Conservation (phyloP, 805 yeast genomes). For the Schwanniomyces yamadae region DNA sequence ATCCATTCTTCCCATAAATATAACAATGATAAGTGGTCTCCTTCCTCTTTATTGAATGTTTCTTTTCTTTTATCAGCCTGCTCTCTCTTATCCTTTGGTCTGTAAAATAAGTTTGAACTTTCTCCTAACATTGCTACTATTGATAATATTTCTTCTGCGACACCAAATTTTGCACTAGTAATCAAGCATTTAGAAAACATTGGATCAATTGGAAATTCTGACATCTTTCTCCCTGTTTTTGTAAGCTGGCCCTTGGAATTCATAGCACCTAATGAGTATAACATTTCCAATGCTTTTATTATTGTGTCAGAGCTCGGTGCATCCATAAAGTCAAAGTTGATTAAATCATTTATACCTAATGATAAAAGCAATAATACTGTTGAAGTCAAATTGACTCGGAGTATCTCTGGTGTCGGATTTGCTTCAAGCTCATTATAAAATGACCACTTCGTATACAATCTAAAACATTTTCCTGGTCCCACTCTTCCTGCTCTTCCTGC, state of each 20-base stretch:
- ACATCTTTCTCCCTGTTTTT: slow-evolving; percentile 76
- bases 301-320: slow-evolving; percentile 76
- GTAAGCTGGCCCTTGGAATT: slow-evolving; percentile 80
- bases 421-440: slow-evolving; percentile 73
- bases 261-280: slow-evolving; percentile 87
- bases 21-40: slow-evolving; percentile 79
- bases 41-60: slow-evolving; percentile 52
- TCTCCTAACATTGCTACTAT: slow-evolving; percentile 84
- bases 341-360: slow-evolving; percentile 78
- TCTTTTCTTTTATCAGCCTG: slow-evolving; percentile 65
- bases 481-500: slow-evolving; percentile 51
- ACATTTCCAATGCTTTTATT: slow-evolving; percentile 70
- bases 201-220: slow-evolving; percentile 90
- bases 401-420: slow-evolving; percentile 89
- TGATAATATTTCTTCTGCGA: slow-evolving; percentile 67
- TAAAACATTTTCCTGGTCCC: slow-evolving; percentile 54
- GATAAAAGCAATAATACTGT: slow-evolving; percentile 77
- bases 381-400: slow-evolving; percentile 75
- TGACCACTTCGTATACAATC: slow-evolving; percentile 83
- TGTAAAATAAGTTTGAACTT: slow-evolving; percentile 63
- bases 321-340: slow-evolving; percentile 88
- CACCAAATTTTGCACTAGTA: slow-evolving; percentile 56
- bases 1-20: slow-evolving; percentile 79
- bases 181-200: slow-evolving; percentile 77
- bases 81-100: slow-evolving; percentile 66